phyloP scores from a whole-genome alignment of 208 protist species.

The Trypanosoma rangeli region DNA sequence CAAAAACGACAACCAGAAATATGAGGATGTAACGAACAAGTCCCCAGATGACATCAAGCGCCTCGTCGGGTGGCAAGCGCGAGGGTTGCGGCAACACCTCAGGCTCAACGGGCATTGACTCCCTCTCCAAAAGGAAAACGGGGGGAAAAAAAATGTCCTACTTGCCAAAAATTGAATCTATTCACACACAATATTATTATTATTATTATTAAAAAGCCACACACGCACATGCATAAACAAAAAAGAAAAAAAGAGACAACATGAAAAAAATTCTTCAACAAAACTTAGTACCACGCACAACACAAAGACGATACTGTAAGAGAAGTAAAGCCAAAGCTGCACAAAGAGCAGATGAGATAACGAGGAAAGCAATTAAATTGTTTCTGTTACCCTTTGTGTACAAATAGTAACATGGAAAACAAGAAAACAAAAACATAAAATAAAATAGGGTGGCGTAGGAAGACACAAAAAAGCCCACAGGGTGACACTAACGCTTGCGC shows the following conservation, averaged over 20 bases:
- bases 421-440: no score
- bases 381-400: slow-evolving; percentile 8
- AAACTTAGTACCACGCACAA: no score
- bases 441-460: slow-evolving; percentile 24
- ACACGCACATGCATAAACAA: background rate
- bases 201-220: background rate
- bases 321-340: background rate
- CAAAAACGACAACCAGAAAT: slow-evolving; percentile 73
- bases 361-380: background rate
- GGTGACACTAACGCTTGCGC: slow-evolving; percentile 73
- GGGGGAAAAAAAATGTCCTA: background rate
- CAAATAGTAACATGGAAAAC: slow-evolving; percentile 7
- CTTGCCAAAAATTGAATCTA: background rate
- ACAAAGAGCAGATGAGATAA: background rate
- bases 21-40: slow-evolving; percentile 52
- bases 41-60: slow-evolving; percentile 54
- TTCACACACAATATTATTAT: background rate
- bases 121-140: no score
- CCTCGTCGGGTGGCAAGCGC: slow-evolving; percentile 81
- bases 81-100: slow-evolving; percentile 79
- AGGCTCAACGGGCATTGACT: slow-evolving; percentile 70
- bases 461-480: background rate
- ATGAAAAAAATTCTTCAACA: background rate
- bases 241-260: slow-evolving; percentile 16
- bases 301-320: no score